Percentiles rank a stretch among this genome's conserved stretches.
phyloP scores from a whole-genome alignment of 176 grass and related monocot genomes.

The Avena eriantha region DNA sequence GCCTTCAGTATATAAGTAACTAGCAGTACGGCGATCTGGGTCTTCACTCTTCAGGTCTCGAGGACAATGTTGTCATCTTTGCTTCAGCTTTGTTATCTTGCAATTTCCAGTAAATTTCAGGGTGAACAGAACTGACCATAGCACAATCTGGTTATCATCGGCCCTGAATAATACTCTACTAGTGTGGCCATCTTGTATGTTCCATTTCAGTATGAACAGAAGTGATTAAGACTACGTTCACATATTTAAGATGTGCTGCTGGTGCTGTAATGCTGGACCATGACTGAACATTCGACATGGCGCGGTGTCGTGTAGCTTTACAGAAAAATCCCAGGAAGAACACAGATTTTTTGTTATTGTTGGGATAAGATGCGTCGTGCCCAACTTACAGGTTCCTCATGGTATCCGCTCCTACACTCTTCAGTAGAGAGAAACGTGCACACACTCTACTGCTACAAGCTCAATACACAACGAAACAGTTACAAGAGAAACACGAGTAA shows the following conservation, averaged over 20 bases:
- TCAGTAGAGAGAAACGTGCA: no score
- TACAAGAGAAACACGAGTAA: no score
- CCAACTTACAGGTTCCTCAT: not conserved
- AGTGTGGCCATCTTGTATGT: not conserved
- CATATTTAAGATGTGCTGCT: not conserved
- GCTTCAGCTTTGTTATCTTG: not conserved
- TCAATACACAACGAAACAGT: no score
- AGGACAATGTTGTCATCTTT: not conserved
- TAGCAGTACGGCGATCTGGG: not conserved
- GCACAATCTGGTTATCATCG: not conserved
- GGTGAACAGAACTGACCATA: not conserved
- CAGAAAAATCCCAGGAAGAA: not conserved
- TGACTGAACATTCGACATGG: not conserved
- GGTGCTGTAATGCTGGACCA: not conserved
- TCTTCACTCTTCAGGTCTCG: not conserved
- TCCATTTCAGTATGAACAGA: not conserved
- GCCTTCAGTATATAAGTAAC: not conserved
- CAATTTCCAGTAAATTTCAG: not conserved
- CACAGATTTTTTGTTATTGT: not conserved
- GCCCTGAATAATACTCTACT: not conserved
- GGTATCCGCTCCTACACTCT: no score
- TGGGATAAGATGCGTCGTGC: not conserved
- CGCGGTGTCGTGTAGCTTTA: not conserved
- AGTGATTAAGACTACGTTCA: not conserved
- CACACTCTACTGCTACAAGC: no score